Evolutionary conservation across 306 rosid genomes (phyloP).

Genomic region (Urtica urens): DNA sequence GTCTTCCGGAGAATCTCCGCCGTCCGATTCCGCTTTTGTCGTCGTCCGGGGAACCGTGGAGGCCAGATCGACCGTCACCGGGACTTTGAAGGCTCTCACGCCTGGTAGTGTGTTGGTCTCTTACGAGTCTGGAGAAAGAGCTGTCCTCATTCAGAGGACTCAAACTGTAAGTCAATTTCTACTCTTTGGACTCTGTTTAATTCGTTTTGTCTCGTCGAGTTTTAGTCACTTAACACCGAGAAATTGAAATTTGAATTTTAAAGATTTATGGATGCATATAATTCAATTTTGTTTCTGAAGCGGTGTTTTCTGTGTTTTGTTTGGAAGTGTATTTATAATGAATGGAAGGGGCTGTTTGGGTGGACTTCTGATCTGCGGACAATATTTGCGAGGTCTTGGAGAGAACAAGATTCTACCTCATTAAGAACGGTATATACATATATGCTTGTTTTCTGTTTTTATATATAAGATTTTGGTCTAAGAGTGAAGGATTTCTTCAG

Average conservation of each 20-base stretch:
- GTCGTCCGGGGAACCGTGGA: slow-evolving; percentile 69
- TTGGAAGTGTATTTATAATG: slow-evolving; percentile 67
- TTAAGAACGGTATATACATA: slow-evolving; percentile 42
- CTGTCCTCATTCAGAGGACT: slow-evolving; percentile 55
- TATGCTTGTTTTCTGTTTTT: slow-evolving; percentile 5
- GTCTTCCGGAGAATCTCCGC: slow-evolving; percentile 4
- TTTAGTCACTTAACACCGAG: too few relatives aligned
- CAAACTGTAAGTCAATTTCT: slow-evolving; percentile 38
- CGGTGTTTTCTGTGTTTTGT: slow-evolving; percentile 4
- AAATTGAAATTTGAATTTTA: too few relatives aligned
- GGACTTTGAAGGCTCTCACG: slow-evolving; percentile 35
- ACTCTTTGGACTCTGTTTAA: too few relatives aligned
- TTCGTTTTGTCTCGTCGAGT: too few relatives aligned
- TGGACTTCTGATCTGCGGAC: slow-evolving; percentile 81
- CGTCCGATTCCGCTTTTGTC: slow-evolving; percentile 27
- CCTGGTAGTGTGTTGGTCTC: slow-evolving; percentile 43
- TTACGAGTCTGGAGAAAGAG: slow-evolving; percentile 57
- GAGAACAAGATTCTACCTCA: slow-evolving; percentile 48
- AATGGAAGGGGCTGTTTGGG: slow-evolving; percentile 78
- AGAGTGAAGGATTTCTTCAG: slow-evolving; percentile 16
- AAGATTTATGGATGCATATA: too few relatives aligned
- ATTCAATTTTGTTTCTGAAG: too few relatives aligned
- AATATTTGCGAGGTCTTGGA: slow-evolving; percentile 47
- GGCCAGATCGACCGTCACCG: slow-evolving; percentile 50
- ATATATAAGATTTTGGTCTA: neutral